Percentiles rank a stretch among this genome's conserved stretches.
phyloP scores from a whole-genome alignment of 257 asterid species.

The Ocimum tenuiflorum region DNA sequence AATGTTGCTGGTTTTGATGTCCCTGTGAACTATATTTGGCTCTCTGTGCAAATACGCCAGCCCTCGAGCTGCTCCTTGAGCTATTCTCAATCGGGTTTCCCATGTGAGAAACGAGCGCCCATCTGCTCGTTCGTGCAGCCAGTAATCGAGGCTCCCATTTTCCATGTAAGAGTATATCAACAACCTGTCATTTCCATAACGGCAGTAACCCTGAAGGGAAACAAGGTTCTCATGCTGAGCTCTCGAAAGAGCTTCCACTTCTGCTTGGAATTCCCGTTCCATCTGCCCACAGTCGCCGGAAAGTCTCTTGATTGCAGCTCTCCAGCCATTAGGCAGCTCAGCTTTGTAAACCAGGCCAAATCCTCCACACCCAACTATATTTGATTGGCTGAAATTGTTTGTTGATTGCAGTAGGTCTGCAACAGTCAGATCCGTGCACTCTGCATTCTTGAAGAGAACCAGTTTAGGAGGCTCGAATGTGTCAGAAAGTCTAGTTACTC shows the following conservation, averaged over 20 bases:
- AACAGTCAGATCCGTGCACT: conserved; percentile 65
- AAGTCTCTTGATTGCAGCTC: conserved; percentile 87
- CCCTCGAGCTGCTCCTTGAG: conserved; percentile 76
- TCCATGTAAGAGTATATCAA: conserved; percentile 88
- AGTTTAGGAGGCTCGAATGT: conserved; percentile 59
- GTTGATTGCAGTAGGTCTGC: conserved; percentile 61
- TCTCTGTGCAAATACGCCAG: conserved; percentile 75
- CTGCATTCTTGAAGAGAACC: conserved; percentile 67
- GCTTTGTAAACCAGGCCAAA: conserved; percentile 91
- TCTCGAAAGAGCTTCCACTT: conserved; percentile 84
- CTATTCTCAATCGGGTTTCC: conserved; percentile 57
- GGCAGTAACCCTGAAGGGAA: conserved; percentile 87
- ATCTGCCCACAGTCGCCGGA: conserved; percentile 90
- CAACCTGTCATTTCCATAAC: conserved; percentile 56
- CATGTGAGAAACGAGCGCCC: conserved; percentile 47
- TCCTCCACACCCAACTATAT: conserved; percentile 96
- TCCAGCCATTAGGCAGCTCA: conserved; percentile 56
- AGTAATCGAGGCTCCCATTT: conserved; percentile 89
- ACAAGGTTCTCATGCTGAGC: conserved; percentile 92
- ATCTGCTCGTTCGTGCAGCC: conserved; percentile 79
- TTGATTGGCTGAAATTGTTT: conserved; percentile 74
- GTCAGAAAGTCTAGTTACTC: not conserved
- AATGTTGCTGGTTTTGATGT: conserved; percentile 86
- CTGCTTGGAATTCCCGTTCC: conserved; percentile 96
- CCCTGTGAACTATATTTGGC: conserved; percentile 82